These are phyloP conservation scores for Penicillium aurantiogriseum DNA, from an alignment of 2,329 filamentous ascomycete genomes.

Conservation along the genomic window DNA sequence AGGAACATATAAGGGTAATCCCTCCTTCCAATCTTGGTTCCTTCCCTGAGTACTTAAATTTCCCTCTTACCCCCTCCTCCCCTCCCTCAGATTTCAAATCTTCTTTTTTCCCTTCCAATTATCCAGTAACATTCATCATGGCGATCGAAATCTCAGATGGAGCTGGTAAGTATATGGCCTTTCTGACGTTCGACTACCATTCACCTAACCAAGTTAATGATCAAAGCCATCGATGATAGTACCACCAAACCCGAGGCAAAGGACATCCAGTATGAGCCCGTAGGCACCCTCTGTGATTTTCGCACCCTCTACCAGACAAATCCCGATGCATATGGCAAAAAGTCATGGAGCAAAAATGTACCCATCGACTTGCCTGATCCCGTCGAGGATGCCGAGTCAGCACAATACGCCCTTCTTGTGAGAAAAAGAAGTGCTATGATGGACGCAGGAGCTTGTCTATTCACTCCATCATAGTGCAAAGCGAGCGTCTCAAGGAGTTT, in stretches of 20 bases:
- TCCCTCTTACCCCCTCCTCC: background rate
- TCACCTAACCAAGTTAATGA: background rate
- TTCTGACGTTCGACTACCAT: background rate
- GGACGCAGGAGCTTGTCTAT: constrained; percentile 60
- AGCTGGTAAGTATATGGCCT: background rate
- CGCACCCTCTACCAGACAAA: constrained; percentile 53
- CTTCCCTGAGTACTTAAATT: background rate
- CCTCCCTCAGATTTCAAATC: background rate
- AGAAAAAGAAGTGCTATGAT: constrained; percentile 57
- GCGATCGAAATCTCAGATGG: background rate
- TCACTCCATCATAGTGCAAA: constrained; percentile 64
- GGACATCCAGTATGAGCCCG: constrained; percentile 16
- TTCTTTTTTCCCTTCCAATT: background rate
- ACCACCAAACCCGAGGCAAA: background rate
- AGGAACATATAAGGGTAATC: background rate
- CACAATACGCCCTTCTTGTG: constrained; percentile 60
- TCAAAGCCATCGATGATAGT: background rate
- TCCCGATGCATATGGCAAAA: constrained; percentile 51
- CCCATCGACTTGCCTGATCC: constrained; percentile 56
- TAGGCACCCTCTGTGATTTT: constrained; percentile 38
- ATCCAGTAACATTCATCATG: background rate
- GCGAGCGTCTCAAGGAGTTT: constrained; percentile 57
- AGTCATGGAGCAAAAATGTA: constrained; percentile 57
- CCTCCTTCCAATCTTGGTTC: background rate
- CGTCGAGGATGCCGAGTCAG: constrained; percentile 61